A percentile compares a stretch with the other conserved stretches of the same genome.
Evolutionary conservation across 75 land plant genomes (phyloP).

Genomic region (Picea sitchensis): DNA sequence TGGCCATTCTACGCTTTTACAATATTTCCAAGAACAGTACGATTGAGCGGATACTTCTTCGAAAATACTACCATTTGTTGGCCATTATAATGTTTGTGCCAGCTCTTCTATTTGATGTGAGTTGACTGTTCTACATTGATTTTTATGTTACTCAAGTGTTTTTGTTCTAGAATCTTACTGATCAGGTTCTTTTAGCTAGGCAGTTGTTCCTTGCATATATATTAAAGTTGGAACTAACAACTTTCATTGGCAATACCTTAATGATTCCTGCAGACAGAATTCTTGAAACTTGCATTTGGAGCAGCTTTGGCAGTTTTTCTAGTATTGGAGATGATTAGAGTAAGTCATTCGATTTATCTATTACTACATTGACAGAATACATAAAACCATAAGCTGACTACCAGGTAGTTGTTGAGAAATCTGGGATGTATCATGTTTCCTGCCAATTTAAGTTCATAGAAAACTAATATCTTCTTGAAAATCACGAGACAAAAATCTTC

Average conservation of each 20-base stretch:
- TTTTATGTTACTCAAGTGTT: background rate
- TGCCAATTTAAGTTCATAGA: no score
- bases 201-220: background rate
- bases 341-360: conserved; percentile 24
- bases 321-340: conserved; percentile 80
- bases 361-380: background rate
- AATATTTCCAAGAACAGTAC: conserved; percentile 57
- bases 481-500: no score
- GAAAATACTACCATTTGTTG: conserved; percentile 92
- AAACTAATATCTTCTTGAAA: no score
- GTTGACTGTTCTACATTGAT: background rate
- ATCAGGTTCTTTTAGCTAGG: background rate
- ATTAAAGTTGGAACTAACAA: background rate
- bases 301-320: conserved; percentile 83
- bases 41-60: conserved; percentile 80
- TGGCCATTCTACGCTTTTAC: conserved; percentile 55
- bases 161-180: background rate
- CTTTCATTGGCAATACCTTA: background rate
- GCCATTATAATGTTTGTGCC: conserved; percentile 91
- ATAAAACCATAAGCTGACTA: no score
- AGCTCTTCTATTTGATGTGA: conserved; percentile 72
- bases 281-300: conserved; percentile 85
- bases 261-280: conserved; percentile 55
- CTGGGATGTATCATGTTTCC: no score
- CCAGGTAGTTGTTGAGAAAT: no score